Percentiles rank a stretch among this genome's conserved stretches.
These are phyloP conservation scores for Phytophthora chlamydospora DNA, from an alignment of 352 stramenopile species.

Conservation along the genomic window DNA sequence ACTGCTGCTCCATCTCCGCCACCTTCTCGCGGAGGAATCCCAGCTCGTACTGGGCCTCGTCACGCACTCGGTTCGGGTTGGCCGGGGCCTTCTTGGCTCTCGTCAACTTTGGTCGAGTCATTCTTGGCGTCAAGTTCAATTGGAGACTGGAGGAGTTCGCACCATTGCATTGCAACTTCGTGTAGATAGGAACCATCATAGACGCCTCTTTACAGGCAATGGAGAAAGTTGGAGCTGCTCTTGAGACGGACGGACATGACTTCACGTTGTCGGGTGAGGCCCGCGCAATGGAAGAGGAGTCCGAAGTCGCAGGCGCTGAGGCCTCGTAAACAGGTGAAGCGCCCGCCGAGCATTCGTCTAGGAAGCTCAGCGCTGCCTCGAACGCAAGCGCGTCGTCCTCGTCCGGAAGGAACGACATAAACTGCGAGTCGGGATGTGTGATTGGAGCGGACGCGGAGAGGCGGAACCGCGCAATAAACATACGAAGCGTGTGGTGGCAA, in stretches of 20 bases:
- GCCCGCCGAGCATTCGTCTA: conserved; percentile 22
- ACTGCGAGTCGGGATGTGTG: too few species aligned
- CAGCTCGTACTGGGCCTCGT: conserved; percentile 63
- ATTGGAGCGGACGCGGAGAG: too few species aligned
- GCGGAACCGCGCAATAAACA: too few species aligned
- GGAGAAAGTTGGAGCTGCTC: conserved; percentile 21
- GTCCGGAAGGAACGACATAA: conserved; percentile 27
- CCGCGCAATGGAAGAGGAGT: too few species aligned
- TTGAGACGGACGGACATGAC: conserved; percentile 1
- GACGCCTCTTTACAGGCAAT: conserved; percentile 16
- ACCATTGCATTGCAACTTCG: conserved; percentile 8
- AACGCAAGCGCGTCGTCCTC: conserved; percentile 28
- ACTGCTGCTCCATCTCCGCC: conserved; percentile 53
- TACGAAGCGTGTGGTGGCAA: too few species aligned
- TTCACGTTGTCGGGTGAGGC: not conserved
- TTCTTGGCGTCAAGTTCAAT: conserved; percentile 9
- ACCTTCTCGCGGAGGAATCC: conserved; percentile 72
- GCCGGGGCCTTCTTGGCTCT: conserved; percentile 23
- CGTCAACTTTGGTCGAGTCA: conserved; percentile 10
- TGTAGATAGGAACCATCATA: conserved; percentile 26
- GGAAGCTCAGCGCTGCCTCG: conserved; percentile 31
- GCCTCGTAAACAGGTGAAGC: not conserved
- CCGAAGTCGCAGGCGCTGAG: not conserved
- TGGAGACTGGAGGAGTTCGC: not conserved
- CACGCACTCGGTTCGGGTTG: conserved; percentile 37